Base-by-base conservation (phyloP, 1,284 basidiomycete genomes). In the Ustilago vetiveriae region DNA sequence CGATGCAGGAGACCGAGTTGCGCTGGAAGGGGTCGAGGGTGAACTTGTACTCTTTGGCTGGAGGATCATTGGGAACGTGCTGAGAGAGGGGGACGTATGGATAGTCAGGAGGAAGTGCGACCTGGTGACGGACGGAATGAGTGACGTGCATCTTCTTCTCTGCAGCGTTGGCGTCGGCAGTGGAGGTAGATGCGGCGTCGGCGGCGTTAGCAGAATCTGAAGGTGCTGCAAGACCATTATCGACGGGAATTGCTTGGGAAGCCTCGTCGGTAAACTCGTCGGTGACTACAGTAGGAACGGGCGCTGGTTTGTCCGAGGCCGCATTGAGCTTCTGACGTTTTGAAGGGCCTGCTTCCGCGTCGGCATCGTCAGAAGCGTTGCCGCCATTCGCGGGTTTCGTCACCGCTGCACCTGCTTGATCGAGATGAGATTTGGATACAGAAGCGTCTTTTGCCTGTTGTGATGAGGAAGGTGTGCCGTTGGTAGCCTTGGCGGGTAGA, bases 21-120 rank as follows among this genome's bases (percentile, higher is more conserved):
- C 90, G 88, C 82, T 99, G 96, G 85, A 99, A 99, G 21, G 96
- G 96, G 84, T 99, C 96, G 53, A 99, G 87, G 43, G 89, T 90
- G 85, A 99, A 99, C 66, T 93, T 92, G 86, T 98, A 99, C 80
- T 90, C 89, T 54, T 92, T 88, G 33, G 90, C 94, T 0, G 95
- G 94, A 76, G 95, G 94, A 52, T 90, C 87, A 26, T 91, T 90
- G 23, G 94, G 91, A n/a, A 92, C 87, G 83, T 99, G 95, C 80
- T 92, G 87, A 14, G 91, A 88, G 66, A 98, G 95, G 1, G 95
- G 92, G 37, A 91, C 83, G 83, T 98, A 98, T 72, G 90, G 88
- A 82, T 94, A 98, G 41, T 89, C 89, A 23, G 92, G 90, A 8
- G 96, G 96, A 10, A 98, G 88, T 1, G 94, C 94, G 43, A 98